A percentile compares a stretch with the other conserved stretches of the same genome.
Evolutionary conservation across 345 rosid species (phyloP).

Genomic region (Sonneratia caseolaris): DNA sequence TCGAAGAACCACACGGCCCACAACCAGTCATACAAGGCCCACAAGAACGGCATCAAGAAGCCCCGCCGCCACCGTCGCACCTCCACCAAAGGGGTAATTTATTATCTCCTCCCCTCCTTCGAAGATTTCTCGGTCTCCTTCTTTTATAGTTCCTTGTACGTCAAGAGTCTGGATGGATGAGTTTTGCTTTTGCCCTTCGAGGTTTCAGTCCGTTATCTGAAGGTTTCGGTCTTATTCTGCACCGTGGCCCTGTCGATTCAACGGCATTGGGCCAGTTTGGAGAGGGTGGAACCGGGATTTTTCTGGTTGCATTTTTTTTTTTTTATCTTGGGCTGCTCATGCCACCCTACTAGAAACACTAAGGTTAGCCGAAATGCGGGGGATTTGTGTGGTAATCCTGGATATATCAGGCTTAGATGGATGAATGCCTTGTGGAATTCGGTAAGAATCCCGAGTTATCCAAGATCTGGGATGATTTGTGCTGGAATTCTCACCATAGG

Average conservation of each 20-base stretch:
- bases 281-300: neutral
- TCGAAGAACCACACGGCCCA: conserved; percentile 99
- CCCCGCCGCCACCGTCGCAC: conserved; percentile 89
- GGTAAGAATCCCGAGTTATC: too few species aligned
- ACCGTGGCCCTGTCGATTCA: too few species aligned
- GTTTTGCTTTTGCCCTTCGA: neutral
- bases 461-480: too few species aligned
- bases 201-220: neutral
- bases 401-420: too few species aligned
- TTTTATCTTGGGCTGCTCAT: too few species aligned
- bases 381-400: too few species aligned
- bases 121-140: neutral
- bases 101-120: neutral
- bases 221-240: neutral
- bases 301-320: too few species aligned
- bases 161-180: neutral
- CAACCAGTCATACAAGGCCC: conserved; percentile 95
- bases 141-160: neutral
- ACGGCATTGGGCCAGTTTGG: neutral
- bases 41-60: conserved; percentile 95
- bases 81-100: conserved; percentile 80
- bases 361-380: too few species aligned
- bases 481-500: too few species aligned
- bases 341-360: too few species aligned
- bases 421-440: too few species aligned